phyloP scores from a whole-genome alignment of 2,329 filamentous ascomycete species.

The Aspergillus oerlinghausenensis region DNA sequence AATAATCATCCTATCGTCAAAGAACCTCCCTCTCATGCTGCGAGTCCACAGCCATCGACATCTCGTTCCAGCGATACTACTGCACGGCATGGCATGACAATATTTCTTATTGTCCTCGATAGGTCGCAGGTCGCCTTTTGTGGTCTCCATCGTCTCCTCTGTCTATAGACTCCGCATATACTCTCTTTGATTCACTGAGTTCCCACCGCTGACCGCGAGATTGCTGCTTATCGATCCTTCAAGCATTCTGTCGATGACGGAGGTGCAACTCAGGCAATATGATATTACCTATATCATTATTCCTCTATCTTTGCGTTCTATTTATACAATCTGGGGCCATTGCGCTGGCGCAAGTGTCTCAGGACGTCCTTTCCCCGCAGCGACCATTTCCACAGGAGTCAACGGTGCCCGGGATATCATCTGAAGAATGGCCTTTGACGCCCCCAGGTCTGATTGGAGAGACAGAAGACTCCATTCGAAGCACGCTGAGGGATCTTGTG shows the following conservation, averaged over 20 bases:
- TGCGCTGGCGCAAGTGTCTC: constrained; percentile 29
- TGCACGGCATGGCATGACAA: constrained; percentile 5
- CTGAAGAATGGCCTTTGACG: constrained; percentile 9
- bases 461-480: constrained; percentile 6
- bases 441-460: constrained; percentile 18
- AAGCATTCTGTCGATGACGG: not conserved
- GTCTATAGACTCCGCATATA: not conserved
- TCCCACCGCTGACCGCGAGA: not conserved
- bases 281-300: constrained; percentile 12
- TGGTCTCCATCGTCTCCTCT: constrained; percentile 1
- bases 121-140: constrained; percentile 4
- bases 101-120: constrained; percentile 2
- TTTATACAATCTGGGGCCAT: constrained; percentile 16
- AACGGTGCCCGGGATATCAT: constrained; percentile 6
- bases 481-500: constrained; percentile 44
- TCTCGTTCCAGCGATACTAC: not conserved
- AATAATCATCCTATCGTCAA: not conserved
- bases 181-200: not conserved
- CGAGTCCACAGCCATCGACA: not conserved
- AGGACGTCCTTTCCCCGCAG: constrained; percentile 16
- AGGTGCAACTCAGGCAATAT: not conserved
- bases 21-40: not conserved
- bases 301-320: constrained; percentile 21
- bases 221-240: not conserved
- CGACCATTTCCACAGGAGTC: constrained; percentile 10